Conservation (phyloP, 441 rosid species). For the Melastoma candidum region DNA sequence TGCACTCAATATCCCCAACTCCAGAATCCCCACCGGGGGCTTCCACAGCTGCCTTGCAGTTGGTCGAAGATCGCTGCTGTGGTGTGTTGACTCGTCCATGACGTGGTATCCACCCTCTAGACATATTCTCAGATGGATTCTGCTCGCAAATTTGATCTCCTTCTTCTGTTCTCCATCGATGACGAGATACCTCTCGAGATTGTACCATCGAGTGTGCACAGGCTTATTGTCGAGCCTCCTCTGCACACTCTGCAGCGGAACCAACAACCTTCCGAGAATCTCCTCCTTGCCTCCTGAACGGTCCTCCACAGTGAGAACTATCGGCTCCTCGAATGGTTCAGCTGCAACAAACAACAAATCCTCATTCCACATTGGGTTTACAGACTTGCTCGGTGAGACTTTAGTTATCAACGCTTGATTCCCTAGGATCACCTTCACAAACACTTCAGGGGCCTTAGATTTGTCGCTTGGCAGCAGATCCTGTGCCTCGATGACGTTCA, state of each 20-base stretch:
- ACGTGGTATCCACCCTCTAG: slow-evolving; percentile 96
- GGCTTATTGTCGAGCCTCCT: slow-evolving; percentile 64
- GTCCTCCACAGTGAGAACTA: slow-evolving; percentile 51
- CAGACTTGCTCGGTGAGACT: slow-evolving; percentile 42
- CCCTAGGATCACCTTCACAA: slow-evolving; percentile 50
- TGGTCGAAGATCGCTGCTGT: slow-evolving; percentile 80
- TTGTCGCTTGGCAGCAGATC: slow-evolving; percentile 56
- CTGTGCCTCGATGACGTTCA: slow-evolving; percentile 71
- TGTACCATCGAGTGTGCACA: slow-evolving; percentile 47
- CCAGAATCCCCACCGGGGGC: slow-evolving; percentile 64
- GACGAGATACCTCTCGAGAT: slow-evolving; percentile 48
- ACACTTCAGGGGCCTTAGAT: slow-evolving; percentile 54
- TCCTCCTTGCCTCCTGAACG: slow-evolving; percentile 46
- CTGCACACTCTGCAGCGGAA: slow-evolving; percentile 42
- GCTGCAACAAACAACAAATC: slow-evolving; percentile 65
- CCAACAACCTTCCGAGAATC: slow-evolving; percentile 34
- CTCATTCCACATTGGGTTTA: slow-evolving; percentile 77
- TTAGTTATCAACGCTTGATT: slow-evolving; percentile 48
- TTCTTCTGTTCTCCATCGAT: slow-evolving; percentile 51
- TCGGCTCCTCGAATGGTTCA: slow-evolving; percentile 62
- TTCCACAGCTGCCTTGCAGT: slow-evolving; percentile 86
- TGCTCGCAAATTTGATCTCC: slow-evolving; percentile 59
- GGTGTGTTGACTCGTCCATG: slow-evolving; percentile 83
- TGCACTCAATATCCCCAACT: slow-evolving; percentile 71
- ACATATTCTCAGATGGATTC: slow-evolving; percentile 72